A percentile compares a stretch with the other conserved stretches of the same genome.
Conservation (phyloP, 176 grass and related monocot species). For the Ensete ventricosum region DNA sequence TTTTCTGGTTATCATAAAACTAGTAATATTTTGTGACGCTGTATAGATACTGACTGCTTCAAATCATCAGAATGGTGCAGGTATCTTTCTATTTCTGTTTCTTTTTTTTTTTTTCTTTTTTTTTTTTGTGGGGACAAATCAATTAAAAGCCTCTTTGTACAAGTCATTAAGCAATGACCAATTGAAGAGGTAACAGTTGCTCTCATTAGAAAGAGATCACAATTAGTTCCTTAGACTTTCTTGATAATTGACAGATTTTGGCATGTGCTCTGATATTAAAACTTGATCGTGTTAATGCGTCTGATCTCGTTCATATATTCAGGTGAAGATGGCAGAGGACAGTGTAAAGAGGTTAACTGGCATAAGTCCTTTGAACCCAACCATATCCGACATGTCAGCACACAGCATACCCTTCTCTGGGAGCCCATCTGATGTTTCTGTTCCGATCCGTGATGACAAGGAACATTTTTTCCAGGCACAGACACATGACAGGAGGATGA, state of each 20-base stretch:
- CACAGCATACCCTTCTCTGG: conserved; percentile 29
- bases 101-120: too few species aligned
- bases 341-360: conserved; percentile 51
- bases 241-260: background rate
- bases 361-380: conserved; percentile 15
- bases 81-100: too few species aligned
- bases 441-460: conserved; percentile 19
- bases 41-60: too few species aligned
- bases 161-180: background rate
- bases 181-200: background rate
- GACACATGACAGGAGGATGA: conserved; percentile 6
- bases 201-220: background rate
- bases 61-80: too few species aligned
- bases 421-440: conserved; percentile 21
- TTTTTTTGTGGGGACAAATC: too few species aligned
- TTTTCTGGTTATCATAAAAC: too few species aligned
- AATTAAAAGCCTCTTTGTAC: too few species aligned
- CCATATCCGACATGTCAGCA: conserved; percentile 29
- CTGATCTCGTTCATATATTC: conserved; percentile 16
- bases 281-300: background rate
- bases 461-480: conserved; percentile 27
- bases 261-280: background rate
- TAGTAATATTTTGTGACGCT: too few species aligned
- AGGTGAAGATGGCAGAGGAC: conserved; percentile 76
- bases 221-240: background rate